Conservation (phyloP, 768 basidiomycete species). For the Lyophyllum atratum region DNA sequence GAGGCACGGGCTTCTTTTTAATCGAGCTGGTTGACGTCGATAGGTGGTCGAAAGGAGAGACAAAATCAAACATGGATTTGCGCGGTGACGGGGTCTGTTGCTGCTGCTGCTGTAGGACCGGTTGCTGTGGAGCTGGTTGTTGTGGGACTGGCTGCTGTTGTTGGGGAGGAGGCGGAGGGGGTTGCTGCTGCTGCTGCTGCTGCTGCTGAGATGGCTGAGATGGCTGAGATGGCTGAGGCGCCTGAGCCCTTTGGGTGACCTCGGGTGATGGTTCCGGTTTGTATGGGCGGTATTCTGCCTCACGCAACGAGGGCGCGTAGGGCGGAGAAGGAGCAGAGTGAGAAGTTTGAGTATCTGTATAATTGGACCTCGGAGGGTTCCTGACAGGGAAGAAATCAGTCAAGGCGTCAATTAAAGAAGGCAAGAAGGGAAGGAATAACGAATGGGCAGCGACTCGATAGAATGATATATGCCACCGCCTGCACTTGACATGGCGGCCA, state of each 20-base stretch:
- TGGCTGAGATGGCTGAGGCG: conserved; percentile 25
- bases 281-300: conserved; percentile 48
- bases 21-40: conserved; percentile 46
- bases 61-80: conserved; percentile 84
- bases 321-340: conserved; percentile 50
- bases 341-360: conserved; percentile 46
- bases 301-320: conserved; percentile 42
- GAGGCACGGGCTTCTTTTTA: conserved; percentile 74
- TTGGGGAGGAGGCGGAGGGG: conserved; percentile 39
- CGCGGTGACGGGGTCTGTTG: conserved; percentile 67
- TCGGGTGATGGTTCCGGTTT: conserved; percentile 44
- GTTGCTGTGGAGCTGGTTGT: conserved; percentile 25
- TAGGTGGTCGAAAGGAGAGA: conserved; percentile 83
- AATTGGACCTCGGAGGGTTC: conserved; percentile 50
- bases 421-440: conserved; percentile 20
- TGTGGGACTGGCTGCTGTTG: conserved; percentile 25
- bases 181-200: conserved; percentile 29
- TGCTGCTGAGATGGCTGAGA: too few relatives aligned
- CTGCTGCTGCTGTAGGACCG: conserved; percentile 30
- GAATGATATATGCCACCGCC: conserved; percentile 15
- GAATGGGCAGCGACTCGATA: conserved; percentile 22
- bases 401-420: conserved; percentile 7
- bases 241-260: conserved; percentile 37
- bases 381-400: conserved; percentile 31
- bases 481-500: background rate